phyloP scores from a whole-genome alignment of 306 rosid species.

The Neltuma alba region DNA sequence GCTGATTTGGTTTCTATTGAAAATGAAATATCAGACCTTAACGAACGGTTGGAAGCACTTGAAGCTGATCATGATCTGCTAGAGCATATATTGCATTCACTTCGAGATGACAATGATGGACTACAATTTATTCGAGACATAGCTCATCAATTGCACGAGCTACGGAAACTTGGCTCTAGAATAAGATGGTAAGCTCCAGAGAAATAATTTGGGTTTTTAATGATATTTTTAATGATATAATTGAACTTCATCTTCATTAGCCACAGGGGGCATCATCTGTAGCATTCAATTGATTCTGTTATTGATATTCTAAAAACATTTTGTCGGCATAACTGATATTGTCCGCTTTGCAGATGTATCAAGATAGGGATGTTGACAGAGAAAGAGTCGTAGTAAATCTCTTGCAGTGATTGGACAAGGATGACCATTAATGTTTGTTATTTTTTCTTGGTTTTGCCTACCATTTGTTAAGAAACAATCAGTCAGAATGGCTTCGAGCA shows the following conservation, averaged over 20 bases:
- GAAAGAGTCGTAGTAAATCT: background rate
- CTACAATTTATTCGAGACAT: constrained; percentile 63
- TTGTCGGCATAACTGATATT: constrained; percentile 9
- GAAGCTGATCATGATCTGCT: constrained; percentile 77
- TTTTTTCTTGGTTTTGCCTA: constrained; percentile 23
- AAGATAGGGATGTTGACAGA: constrained; percentile 22
- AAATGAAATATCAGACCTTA: constrained; percentile 71
- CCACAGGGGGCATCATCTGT: background rate
- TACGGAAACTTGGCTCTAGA: constrained; percentile 52
- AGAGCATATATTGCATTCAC: constrained; percentile 60
- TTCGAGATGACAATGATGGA: constrained; percentile 66
- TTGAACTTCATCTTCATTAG: constrained; percentile 2
- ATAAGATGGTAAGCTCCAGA: constrained; percentile 50
- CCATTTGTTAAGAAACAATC: constrained; percentile 25
- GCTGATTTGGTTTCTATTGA: constrained; percentile 54
- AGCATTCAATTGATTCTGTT: constrained; percentile 2
- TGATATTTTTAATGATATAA: too few species aligned
- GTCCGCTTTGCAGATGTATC: constrained; percentile 36
- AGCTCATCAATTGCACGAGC: constrained; percentile 62
- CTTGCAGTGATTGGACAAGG: constrained; percentile 8
- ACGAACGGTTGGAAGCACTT: constrained; percentile 76
- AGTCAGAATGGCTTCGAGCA: constrained; percentile 25
- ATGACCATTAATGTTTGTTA: constrained; percentile 2
- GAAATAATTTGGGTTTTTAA: constrained; percentile 18
- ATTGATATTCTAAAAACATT: background rate